Percentiles rank a stretch among this genome's conserved stretches.
Conservation (phyloP, 1,284 basidiomycete species). For the Termitomyces sp. region DNA sequence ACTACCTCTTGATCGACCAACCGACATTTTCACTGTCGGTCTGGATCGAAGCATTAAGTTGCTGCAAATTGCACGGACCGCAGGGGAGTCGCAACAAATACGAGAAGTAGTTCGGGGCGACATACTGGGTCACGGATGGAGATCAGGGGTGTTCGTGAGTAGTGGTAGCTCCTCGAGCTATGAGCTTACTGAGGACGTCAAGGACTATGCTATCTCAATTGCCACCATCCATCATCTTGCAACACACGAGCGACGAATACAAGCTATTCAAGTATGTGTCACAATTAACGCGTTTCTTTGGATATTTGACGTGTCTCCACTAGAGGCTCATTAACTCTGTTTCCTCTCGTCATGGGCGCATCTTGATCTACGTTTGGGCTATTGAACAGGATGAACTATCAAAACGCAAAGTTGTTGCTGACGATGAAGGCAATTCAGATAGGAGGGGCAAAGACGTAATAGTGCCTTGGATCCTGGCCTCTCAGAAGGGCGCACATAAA, state of each 20-base stretch:
- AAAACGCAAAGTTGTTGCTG: conserved; percentile 59
- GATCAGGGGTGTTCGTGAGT: conserved; percentile 73
- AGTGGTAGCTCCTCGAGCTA: not conserved
- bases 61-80: conserved; percentile 65
- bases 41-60: conserved; percentile 79
- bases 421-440: conserved; percentile 14
- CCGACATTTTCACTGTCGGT: conserved; percentile 69
- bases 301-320: conserved; percentile 7
- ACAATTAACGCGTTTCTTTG: not conserved
- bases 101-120: conserved; percentile 79
- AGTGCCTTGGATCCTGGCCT: conserved; percentile 29
- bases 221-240: conserved; percentile 94
- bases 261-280: conserved; percentile 63
- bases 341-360: conserved; percentile 61
- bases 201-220: conserved; percentile 95
- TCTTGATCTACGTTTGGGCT: conserved; percentile 98
- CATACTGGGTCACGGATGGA: conserved; percentile 66
- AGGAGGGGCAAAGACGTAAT: conserved; percentile 38
- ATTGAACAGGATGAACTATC: conserved; percentile 86
- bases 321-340: conserved; percentile 67
- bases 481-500: conserved; percentile 10
- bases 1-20: conserved; percentile 52
- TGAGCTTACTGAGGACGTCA: not conserved
- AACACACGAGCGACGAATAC: conserved; percentile 63
- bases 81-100: conserved; percentile 40